Conservation (phyloP, 2,329 filamentous ascomycete genomes). For the Leptographium flavum region DNA sequence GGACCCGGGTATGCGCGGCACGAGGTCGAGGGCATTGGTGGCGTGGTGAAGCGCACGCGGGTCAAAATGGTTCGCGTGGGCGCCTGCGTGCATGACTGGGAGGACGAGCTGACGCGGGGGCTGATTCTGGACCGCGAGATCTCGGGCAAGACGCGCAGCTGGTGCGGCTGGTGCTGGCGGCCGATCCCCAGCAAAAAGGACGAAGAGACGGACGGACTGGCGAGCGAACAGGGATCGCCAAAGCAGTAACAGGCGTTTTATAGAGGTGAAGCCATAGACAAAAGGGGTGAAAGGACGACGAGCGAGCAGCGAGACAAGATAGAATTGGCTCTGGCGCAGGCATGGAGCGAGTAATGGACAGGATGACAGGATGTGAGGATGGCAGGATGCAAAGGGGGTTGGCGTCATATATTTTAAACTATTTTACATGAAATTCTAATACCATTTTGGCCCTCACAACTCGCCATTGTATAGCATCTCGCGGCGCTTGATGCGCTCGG, state of each 20-base stretch:
- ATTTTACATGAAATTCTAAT: background rate
- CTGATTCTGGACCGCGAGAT: constrained; percentile 58
- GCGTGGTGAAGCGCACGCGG: constrained; percentile 75
- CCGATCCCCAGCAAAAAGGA: constrained; percentile 50
- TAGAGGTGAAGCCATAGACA: too few species aligned
- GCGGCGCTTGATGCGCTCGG: constrained; percentile 39
- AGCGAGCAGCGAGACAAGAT: too few species aligned
- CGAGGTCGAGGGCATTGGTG: constrained; percentile 84
- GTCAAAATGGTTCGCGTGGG: constrained; percentile 71
- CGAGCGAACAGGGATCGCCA: background rate
- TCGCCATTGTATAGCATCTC: constrained; percentile 37
- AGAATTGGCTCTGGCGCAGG: too few species aligned
- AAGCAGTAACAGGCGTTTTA: background rate
- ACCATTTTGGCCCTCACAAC: constrained; percentile 5
- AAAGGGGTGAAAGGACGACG: too few species aligned
- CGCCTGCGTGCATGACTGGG: constrained; percentile 72
- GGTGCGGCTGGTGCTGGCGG: constrained; percentile 85
- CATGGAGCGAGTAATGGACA: too few species aligned
- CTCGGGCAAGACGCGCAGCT: constrained; percentile 54
- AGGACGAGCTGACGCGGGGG: constrained; percentile 56
- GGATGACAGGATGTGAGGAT: too few species aligned
- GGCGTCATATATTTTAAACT: too few species aligned
- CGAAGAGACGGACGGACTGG: constrained; percentile 13
- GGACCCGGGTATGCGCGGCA: constrained; percentile 68
- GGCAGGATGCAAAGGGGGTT: background rate